Evolutionary conservation across 2,329 filamentous ascomycete species (phyloP).

Genomic region (Dothiorella sarmentorum): DNA sequence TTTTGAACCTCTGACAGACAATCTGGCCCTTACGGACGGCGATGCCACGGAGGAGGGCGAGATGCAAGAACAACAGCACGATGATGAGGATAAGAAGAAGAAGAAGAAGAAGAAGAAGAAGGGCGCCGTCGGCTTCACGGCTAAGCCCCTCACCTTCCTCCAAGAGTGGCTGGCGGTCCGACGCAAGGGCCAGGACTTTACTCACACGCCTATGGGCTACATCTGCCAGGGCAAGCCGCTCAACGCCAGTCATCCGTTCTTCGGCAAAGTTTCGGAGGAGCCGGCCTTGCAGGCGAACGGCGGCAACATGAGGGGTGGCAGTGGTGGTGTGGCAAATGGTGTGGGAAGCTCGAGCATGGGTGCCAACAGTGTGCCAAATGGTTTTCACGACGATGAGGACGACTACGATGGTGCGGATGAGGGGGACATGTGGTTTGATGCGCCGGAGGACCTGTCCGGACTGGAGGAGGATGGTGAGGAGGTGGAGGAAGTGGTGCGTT

Average conservation of each 20-base stretch:
- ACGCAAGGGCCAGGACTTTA: slow-evolving; percentile 55
- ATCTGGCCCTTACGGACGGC: not conserved
- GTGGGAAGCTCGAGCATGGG: too few species aligned
- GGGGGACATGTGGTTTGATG: not conserved
- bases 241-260: slow-evolving; percentile 51
- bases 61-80: not conserved
- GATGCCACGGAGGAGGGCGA: not conserved
- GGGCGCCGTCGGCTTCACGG: slow-evolving; percentile 22
- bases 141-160: slow-evolving; percentile 37
- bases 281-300: too few species aligned
- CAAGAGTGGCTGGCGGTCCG: slow-evolving; percentile 56
- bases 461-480: not conserved
- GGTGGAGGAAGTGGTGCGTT: not conserved
- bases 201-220: slow-evolving; percentile 59
- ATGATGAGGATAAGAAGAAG: not conserved
- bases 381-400: not conserved
- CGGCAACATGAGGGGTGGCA: not conserved
- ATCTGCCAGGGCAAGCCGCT: slow-evolving; percentile 53
- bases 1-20: not conserved
- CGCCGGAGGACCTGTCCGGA: not conserved
- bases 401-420: not conserved
- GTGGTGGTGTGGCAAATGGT: not conserved
- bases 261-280: slow-evolving; percentile 27
- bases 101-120: not conserved
- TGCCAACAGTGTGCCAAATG: too few species aligned